Percentiles rank a stretch among this genome's conserved stretches.
Conservation (phyloP, 768 basidiomycete species). For the Crucibulum laeve region DNA sequence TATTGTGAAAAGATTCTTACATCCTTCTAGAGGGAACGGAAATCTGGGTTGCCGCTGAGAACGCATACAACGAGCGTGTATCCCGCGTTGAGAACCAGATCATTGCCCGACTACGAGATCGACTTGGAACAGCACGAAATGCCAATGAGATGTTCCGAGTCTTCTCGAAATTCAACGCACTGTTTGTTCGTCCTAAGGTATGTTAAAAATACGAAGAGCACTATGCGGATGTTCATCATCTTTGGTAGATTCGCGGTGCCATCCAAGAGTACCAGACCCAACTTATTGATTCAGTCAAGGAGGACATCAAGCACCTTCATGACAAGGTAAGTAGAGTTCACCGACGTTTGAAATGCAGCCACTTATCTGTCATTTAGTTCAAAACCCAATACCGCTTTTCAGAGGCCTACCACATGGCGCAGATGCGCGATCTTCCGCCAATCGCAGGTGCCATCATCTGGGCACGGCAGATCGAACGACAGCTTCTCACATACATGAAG, state of each 20-base stretch:
- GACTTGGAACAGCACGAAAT: conserved; percentile 91
- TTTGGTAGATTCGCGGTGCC: conserved; percentile 82
- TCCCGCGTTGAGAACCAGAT: conserved; percentile 98
- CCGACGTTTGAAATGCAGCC: neutral
- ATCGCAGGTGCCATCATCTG: conserved; percentile 98
- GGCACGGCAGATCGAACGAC: conserved; percentile 98
- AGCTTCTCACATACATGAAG: conserved; percentile 96
- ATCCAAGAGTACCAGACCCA: conserved; percentile 99
- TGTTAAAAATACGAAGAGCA: conserved; percentile 6
- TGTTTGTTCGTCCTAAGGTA: conserved; percentile 95
- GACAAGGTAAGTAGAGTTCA: conserved; percentile 58
- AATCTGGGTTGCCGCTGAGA: conserved; percentile 97
- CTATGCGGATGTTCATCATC: neutral
- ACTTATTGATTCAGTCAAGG: conserved; percentile 97
- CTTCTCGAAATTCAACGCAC: conserved; percentile 96
- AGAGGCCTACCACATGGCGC: conserved; percentile 96
- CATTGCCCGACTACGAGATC: conserved; percentile 87
- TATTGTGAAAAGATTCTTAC: neutral
- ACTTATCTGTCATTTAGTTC: conserved; percentile 47
- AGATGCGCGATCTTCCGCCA: conserved; percentile 97
- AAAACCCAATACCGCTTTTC: conserved; percentile 95
- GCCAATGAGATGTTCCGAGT: conserved; percentile 99
- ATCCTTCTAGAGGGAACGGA: conserved; percentile 78
- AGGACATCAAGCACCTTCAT: conserved; percentile 93
- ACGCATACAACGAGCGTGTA: conserved; percentile 96